Evolutionary conservation across 257 asterid genomes (phyloP).

Genomic region (Ocimum tenuiflorum): DNA sequence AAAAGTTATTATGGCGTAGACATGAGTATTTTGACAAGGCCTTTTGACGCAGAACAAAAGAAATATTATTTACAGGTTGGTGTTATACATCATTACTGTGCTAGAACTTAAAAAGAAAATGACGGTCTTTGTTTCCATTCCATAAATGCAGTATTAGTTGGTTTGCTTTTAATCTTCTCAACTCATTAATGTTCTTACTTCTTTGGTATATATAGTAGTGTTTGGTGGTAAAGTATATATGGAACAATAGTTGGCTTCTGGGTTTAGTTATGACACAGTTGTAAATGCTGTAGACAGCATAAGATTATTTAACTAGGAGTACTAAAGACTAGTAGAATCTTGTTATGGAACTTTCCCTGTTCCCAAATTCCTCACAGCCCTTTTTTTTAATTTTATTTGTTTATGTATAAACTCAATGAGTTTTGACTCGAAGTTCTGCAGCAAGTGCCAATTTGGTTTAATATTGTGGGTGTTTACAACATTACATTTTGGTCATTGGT

Average conservation of each 20-base stretch:
- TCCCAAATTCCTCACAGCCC: not conserved
- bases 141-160: not conserved
- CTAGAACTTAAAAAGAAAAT: not conserved
- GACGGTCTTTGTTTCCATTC: not conserved
- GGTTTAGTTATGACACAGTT: not conserved
- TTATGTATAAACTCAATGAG: not conserved
- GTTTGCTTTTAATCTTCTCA: slow-evolving; percentile 1
- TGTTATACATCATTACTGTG: not conserved
- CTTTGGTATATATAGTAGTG: not conserved
- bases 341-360: not conserved
- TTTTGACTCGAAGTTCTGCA: not conserved
- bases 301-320: not conserved
- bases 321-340: not conserved
- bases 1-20: slow-evolving; percentile 72
- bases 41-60: slow-evolving; percentile 61
- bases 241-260: not conserved
- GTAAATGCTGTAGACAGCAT: not conserved
- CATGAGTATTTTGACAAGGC: slow-evolving; percentile 70
- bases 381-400: not conserved
- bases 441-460: not conserved
- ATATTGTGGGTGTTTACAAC: not conserved
- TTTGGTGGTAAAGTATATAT: not conserved
- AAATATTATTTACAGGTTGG: slow-evolving; percentile 83
- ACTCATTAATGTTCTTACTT: not conserved
- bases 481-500: not conserved